A percentile compares a stretch with the other conserved stretches of the same genome.
phyloP scores from a whole-genome alignment of 345 rosid genomes.

The Hibiscus syriacus region DNA sequence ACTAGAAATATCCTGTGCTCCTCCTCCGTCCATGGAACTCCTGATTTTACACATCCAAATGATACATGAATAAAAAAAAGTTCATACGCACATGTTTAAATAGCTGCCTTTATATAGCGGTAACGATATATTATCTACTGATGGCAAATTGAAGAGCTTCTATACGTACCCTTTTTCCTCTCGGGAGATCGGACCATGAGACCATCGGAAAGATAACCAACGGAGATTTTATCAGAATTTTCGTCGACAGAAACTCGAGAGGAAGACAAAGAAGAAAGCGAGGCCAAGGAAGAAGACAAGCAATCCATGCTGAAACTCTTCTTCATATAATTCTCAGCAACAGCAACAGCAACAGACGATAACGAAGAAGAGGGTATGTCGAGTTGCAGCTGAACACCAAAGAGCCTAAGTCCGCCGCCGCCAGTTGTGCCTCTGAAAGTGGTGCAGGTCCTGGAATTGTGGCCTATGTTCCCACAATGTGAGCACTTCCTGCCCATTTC shows the following conservation, averaged over 20 bases:
- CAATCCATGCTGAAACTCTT: too few relatives aligned
- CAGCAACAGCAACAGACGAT: too few relatives aligned
- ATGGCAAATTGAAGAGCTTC: too few relatives aligned
- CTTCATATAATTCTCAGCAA: too few relatives aligned
- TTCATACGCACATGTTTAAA: too few relatives aligned
- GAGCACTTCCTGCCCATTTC: slow-evolving; percentile 71
- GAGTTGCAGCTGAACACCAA: too few relatives aligned
- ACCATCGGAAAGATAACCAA: slow-evolving; percentile 38
- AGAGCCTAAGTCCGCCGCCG: slow-evolving; percentile 33
- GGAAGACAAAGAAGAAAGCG: too few relatives aligned
- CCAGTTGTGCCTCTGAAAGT: slow-evolving; percentile 9
- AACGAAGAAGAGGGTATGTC: slow-evolving; percentile 20
- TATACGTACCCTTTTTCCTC: slow-evolving; percentile 37
- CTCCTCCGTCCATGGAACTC: slow-evolving; percentile 70
- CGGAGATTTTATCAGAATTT: slow-evolving; percentile 23
- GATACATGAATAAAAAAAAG: too few relatives aligned
- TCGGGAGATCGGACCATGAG: slow-evolving; percentile 27
- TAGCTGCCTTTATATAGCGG: too few relatives aligned
- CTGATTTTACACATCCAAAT: slow-evolving; percentile 11
- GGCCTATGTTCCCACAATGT: slow-evolving; percentile 58
- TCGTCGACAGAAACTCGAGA: too few relatives aligned
- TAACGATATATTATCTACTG: too few relatives aligned
- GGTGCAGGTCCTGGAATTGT: slow-evolving; percentile 56
- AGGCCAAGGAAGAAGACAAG: too few relatives aligned
- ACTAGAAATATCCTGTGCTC: slow-evolving; percentile 45